These are phyloP conservation scores for Cladobotryum mycophilum DNA, from an alignment of 2,329 filamentous ascomycete species.

Conservation along the genomic window DNA sequence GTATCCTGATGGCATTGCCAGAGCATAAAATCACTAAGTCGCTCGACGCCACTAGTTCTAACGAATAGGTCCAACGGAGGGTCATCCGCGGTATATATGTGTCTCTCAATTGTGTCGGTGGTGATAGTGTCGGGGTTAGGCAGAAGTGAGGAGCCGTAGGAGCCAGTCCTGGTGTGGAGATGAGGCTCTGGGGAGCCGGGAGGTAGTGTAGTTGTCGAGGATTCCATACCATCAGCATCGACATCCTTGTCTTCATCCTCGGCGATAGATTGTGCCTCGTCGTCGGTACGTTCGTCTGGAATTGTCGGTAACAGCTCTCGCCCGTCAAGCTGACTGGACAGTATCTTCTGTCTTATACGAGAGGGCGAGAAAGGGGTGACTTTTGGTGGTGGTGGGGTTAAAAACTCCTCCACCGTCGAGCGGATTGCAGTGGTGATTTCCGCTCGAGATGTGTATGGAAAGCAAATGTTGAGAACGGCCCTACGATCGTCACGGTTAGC, in stretches of 20 bases:
- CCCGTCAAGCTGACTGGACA: conserved; percentile 55
- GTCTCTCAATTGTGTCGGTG: conserved; percentile 69
- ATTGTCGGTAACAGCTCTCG: conserved; percentile 44
- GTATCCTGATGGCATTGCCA: conserved; percentile 96
- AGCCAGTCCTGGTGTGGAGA: conserved; percentile 26
- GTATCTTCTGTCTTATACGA: conserved; percentile 79
- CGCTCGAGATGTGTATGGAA: conserved; percentile 92
- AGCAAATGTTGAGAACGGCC: conserved; percentile 80
- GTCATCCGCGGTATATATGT: conserved; percentile 80
- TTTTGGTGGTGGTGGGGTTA: conserved; percentile 59
- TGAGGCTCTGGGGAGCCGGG: conserved; percentile 45
- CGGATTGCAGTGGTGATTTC: conserved; percentile 90
- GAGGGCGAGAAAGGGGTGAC: conserved; percentile 78
- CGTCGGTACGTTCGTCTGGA: conserved; percentile 41
- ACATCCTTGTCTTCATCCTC: conserved; percentile 37
- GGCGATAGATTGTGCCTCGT: conserved; percentile 22
- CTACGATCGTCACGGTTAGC: conserved; percentile 26
- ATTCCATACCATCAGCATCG: conserved; percentile 48
- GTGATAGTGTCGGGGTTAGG: conserved; percentile 84
- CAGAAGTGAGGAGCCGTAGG: conserved; percentile 34
- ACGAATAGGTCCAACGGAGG: conserved; percentile 89
- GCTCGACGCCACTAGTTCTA: conserved; percentile 85
- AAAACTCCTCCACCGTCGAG: conserved; percentile 81
- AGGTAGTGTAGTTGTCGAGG: conserved; percentile 54
- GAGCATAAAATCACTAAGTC: conserved; percentile 95